These are phyloP conservation scores for Cladosporium phlei DNA, from an alignment of 2,329 filamentous ascomycete species.

Conservation along the genomic window DNA sequence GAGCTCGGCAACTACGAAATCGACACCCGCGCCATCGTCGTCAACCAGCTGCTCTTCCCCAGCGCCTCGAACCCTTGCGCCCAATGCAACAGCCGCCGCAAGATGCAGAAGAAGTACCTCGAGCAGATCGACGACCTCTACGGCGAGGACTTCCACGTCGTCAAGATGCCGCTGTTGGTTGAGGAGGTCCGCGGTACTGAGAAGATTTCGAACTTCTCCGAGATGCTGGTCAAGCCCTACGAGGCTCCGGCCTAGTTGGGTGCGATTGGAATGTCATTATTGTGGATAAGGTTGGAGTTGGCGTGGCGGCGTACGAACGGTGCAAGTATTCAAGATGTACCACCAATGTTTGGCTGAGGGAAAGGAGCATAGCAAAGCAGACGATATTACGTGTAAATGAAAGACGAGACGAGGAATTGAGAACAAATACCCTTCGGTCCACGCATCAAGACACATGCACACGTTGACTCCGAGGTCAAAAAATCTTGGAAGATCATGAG, in stretches of 20 bases:
- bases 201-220: conserved; percentile 82
- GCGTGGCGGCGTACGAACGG: too few species aligned
- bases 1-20: conserved; percentile 90
- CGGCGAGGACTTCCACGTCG: conserved; percentile 93
- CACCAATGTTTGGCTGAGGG: too few species aligned
- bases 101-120: conserved; percentile 99
- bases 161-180: conserved; percentile 93
- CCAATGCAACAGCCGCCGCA: conserved; percentile 87
- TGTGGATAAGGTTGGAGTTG: not conserved
- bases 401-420: too few species aligned
- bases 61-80: conserved; percentile 80
- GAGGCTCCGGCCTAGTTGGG: conserved; percentile 51
- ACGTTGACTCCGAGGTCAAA: too few species aligned
- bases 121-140: conserved; percentile 98
- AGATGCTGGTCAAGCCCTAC: conserved; percentile 75
- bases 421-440: too few species aligned
- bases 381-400: too few species aligned
- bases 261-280: not conserved
- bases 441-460: too few species aligned
- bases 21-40: conserved; percentile 94
- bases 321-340: too few species aligned
- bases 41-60: conserved; percentile 95
- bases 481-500: too few species aligned
- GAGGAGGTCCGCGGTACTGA: conserved; percentile 97
- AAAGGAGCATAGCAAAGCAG: not conserved